Evolutionary conservation across 345 rosid species (phyloP).

Genomic region (Anastatica hierochuntica): DNA sequence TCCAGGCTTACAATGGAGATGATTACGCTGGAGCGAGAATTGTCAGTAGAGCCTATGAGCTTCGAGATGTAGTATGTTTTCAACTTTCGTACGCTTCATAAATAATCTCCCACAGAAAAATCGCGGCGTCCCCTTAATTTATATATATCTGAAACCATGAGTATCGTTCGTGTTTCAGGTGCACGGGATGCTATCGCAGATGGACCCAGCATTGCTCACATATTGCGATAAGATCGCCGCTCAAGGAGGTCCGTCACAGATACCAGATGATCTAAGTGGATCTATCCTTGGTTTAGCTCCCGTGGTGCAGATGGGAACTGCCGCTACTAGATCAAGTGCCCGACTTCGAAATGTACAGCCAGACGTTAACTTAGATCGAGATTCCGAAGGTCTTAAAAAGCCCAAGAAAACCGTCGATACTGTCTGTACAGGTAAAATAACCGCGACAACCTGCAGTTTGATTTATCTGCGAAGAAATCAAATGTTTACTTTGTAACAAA

Average conservation of each 20-base stretch:
- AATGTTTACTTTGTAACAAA: background rate
- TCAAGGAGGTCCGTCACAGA: slow-evolving; percentile 74
- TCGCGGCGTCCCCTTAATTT: too few species aligned
- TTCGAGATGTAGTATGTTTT: slow-evolving; percentile 73
- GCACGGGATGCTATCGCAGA: slow-evolving; percentile 95
- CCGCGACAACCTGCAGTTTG: too few species aligned
- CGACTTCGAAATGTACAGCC: slow-evolving; percentile 92
- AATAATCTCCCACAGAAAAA: background rate
- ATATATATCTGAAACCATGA: background rate
- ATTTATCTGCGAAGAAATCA: too few species aligned
- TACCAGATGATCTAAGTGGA: slow-evolving; percentile 68
- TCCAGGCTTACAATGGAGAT: slow-evolving; percentile 82
- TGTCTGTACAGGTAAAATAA: slow-evolving; percentile 42
- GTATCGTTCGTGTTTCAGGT: slow-evolving; percentile 42
- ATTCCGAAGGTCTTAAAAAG: slow-evolving; percentile 63
- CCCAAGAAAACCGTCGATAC: slow-evolving; percentile 59
- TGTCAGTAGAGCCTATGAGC: slow-evolving; percentile 88
- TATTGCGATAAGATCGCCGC: slow-evolving; percentile 81
- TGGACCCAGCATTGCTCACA: slow-evolving; percentile 85
- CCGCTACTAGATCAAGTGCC: slow-evolving; percentile 80
- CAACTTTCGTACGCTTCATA: slow-evolving; percentile 13
- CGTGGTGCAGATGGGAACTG: slow-evolving; percentile 67
- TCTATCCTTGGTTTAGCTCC: slow-evolving; percentile 56
- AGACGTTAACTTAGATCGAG: slow-evolving; percentile 62
- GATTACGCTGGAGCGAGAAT: slow-evolving; percentile 95